Percentiles rank a stretch among this genome's conserved stretches.
phyloP scores from a whole-genome alignment of 306 rosid species.

The Astragalus glycyphyllos region DNA sequence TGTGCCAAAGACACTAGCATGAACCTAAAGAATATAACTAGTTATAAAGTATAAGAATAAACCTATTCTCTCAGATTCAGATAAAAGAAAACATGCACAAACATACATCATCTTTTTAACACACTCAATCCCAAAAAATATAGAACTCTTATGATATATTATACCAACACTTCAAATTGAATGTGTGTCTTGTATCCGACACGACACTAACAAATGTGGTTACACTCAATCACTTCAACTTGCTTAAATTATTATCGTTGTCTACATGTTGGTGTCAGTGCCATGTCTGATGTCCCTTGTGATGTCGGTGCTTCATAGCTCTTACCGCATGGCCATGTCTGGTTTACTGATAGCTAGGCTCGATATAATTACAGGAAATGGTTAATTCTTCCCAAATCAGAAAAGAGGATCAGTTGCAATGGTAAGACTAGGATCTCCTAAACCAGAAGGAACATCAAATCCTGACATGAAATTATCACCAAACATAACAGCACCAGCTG shows the following conservation, averaged over 20 bases:
- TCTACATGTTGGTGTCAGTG: too few species aligned
- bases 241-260: too few species aligned
- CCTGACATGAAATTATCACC: slow-evolving; percentile 83
- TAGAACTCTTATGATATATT: too few species aligned
- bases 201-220: too few species aligned
- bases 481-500: slow-evolving; percentile 82
- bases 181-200: too few species aligned
- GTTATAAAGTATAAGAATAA: neutral
- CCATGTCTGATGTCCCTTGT: too few species aligned
- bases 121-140: neutral
- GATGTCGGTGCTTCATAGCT: neutral
- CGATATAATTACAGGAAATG: slow-evolving; percentile 24
- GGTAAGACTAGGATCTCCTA: slow-evolving; percentile 58
- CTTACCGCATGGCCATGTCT: slow-evolving; percentile 19
- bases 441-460: slow-evolving; percentile 57
- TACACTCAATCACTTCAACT: too few species aligned
- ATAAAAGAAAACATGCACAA: neutral
- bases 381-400: slow-evolving; percentile 32
- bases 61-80: slow-evolving; percentile 1
- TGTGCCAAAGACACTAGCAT: slow-evolving; percentile 5
- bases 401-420: slow-evolving; percentile 69
- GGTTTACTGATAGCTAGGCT: neutral
- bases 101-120: slow-evolving; percentile 8
- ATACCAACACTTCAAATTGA: too few species aligned
- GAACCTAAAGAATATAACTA: neutral